Evolutionary conservation across 495 filamentous ascomycete species (phyloP).

Genomic region (Trichodelitschia bisporula): DNA sequence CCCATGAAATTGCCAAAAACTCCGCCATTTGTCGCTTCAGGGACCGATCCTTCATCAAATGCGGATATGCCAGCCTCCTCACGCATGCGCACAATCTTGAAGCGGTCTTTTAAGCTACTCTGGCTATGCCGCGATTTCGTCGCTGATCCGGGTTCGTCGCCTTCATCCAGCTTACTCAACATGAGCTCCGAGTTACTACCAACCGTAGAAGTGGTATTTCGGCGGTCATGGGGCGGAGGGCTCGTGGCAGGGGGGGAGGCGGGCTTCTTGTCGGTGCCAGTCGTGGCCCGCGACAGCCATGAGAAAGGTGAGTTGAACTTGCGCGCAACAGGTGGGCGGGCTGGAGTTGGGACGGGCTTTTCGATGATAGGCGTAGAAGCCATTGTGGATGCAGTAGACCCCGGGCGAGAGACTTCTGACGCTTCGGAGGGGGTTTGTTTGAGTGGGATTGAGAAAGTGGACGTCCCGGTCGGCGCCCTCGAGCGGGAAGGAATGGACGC

Average conservation of each 20-base stretch:
- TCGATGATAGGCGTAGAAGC: constrained; percentile 10
- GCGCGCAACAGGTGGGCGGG: constrained; percentile 20
- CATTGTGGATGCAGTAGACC: constrained; percentile 6
- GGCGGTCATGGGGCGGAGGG: constrained; percentile 19
- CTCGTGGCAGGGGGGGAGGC: constrained; percentile 25
- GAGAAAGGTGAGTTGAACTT: constrained; percentile 63
- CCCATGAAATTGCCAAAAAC: constrained; percentile 20
- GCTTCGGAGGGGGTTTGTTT: constrained; percentile 1
- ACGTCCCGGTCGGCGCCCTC: background rate
- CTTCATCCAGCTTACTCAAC: constrained; percentile 43
- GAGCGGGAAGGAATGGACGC: too few relatives aligned
- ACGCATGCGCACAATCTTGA: constrained; percentile 58
- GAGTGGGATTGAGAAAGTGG: background rate
- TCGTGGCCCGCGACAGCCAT: constrained; percentile 56
- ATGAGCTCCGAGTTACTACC: constrained; percentile 50
- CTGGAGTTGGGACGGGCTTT: constrained; percentile 5
- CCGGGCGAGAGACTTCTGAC: background rate
- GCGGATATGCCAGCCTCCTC: constrained; percentile 42
- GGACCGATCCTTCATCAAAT: constrained; percentile 23
- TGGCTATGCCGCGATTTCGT: constrained; percentile 27
- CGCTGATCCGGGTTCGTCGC: constrained; percentile 25
- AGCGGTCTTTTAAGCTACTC: constrained; percentile 61
- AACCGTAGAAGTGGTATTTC: constrained; percentile 52
- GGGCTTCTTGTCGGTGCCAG: constrained; percentile 30
- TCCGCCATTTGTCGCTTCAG: constrained; percentile 12